phyloP scores from a whole-genome alignment of 805 yeast species.

The Monosporozyma unispora region DNA sequence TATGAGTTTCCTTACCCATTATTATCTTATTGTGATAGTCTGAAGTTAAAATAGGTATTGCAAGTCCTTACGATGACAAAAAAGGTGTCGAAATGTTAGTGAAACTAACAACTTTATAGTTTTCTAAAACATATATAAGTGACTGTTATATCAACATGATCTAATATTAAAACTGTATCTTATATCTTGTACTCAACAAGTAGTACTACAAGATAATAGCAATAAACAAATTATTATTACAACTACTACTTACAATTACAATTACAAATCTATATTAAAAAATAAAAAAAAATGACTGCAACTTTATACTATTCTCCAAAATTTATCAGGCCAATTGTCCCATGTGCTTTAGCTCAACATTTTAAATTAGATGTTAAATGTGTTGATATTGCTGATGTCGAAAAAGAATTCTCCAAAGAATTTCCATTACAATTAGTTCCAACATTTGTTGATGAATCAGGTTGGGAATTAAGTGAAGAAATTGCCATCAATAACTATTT shows the following conservation, averaged over 20 bases:
- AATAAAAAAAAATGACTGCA: background rate
- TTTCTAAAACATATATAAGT: too few relatives aligned
- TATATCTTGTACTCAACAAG: too few relatives aligned
- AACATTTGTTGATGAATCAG: conserved; percentile 42
- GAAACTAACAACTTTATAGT: too few relatives aligned
- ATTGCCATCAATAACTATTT: conserved; percentile 37
- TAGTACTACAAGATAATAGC: background rate
- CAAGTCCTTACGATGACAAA: too few relatives aligned
- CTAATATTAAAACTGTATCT: too few relatives aligned
- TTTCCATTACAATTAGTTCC: conserved; percentile 64
- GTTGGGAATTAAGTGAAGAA: conserved; percentile 2
- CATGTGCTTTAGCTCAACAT: conserved; percentile 45
- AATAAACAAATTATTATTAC: background rate
- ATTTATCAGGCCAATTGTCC: conserved; percentile 28
- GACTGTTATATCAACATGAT: too few relatives aligned
- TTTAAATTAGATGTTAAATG: conserved; percentile 51
- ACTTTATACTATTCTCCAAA: conserved; percentile 31
- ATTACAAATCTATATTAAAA: conserved; percentile 40
- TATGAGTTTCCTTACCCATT: too few relatives aligned
- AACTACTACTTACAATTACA: background rate
- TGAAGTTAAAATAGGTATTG: too few relatives aligned
- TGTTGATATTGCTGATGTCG: conserved; percentile 29
- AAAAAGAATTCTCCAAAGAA: conserved; percentile 30
- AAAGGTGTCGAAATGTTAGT: too few relatives aligned
- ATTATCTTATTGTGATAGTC: too few relatives aligned